These are phyloP conservation scores for Scytalidium sp. DNA, from an alignment of 2,329 filamentous ascomycete species.

Conservation along the genomic window DNA sequence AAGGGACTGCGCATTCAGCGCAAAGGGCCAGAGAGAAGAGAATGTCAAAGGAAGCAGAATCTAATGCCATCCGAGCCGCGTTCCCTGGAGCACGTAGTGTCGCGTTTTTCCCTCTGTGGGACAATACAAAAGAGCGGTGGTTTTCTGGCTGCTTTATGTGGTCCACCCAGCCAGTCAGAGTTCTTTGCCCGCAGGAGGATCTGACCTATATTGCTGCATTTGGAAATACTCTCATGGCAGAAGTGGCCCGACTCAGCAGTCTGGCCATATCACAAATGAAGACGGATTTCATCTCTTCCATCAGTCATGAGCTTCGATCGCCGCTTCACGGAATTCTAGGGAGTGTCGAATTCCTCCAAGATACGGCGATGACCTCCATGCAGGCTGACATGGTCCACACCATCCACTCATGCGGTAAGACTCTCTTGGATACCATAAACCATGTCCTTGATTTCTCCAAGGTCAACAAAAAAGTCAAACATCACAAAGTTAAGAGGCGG, in stretches of 20 bases:
- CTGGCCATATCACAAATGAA: slow-evolving; percentile 31
- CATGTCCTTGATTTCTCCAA: slow-evolving; percentile 54
- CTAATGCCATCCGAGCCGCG: slow-evolving; percentile 26
- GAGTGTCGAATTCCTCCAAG: slow-evolving; percentile 49
- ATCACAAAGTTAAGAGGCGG: slow-evolving; percentile 13
- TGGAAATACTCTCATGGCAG: slow-evolving; percentile 52
- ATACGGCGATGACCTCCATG: slow-evolving; percentile 43
- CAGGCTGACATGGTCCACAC: slow-evolving; percentile 46
- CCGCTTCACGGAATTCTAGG: slow-evolving; percentile 59
- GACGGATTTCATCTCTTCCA: slow-evolving; percentile 55
- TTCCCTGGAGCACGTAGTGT: slow-evolving; percentile 44
- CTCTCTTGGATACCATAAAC: slow-evolving; percentile 51
- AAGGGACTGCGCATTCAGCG: neutral
- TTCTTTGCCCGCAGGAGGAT: slow-evolving; percentile 44
- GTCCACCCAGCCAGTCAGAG: slow-evolving; percentile 39
- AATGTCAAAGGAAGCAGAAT: slow-evolving; percentile 24
- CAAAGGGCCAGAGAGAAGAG: slow-evolving; percentile 7
- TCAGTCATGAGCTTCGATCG: slow-evolving; percentile 59
- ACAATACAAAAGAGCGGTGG: slow-evolving; percentile 42
- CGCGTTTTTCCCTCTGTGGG: slow-evolving; percentile 47
- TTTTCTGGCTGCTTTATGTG: slow-evolving; percentile 48
- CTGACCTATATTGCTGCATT: slow-evolving; percentile 50
- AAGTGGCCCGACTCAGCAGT: slow-evolving; percentile 47
- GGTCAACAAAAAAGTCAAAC: slow-evolving; percentile 37
- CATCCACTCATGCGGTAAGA: slow-evolving; percentile 48